phyloP scores from a whole-genome alignment of 371 early-diverging fungal species.

The Basidiobolus heterosporus region DNA sequence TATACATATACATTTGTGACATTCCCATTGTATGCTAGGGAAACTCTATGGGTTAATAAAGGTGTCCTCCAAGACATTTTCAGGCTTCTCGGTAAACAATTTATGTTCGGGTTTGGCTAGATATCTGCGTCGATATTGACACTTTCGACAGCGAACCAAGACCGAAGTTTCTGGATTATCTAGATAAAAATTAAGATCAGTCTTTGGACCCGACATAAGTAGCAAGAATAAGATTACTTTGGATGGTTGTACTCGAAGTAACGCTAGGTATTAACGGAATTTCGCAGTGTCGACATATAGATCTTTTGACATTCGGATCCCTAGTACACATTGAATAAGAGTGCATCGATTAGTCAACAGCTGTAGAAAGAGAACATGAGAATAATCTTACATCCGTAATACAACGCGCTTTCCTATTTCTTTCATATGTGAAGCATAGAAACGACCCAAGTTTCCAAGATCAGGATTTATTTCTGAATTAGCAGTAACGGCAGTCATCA shows the following conservation, averaged over 20 bases:
- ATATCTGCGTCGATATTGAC: neutral
- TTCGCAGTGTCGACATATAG: conserved; percentile 6
- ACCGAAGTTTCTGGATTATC: conserved; percentile 1
- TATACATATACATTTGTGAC: no score
- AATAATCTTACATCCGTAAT: conserved; percentile 3
- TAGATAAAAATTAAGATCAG: neutral
- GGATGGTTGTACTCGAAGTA: conserved; percentile 3
- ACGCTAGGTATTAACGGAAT: conserved; percentile 5
- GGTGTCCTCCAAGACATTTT: neutral
- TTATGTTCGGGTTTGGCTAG: neutral
- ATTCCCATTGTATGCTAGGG: no score
- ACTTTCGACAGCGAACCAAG: conserved; percentile 1
- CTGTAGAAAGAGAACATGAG: neutral
- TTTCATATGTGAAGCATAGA: conserved; percentile 6
- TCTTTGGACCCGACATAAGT: neutral
- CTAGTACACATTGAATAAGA: no score
- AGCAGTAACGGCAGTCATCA: conserved; percentile 5
- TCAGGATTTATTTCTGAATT: neutral
- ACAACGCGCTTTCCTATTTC: conserved; percentile 6
- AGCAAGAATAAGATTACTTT: conserved; percentile 3
- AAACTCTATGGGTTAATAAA: no score
- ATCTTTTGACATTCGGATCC: conserved; percentile 8
- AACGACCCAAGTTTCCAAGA: conserved; percentile 5
- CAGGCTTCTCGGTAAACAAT: conserved; percentile 6
- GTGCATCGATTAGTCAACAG: neutral